Evolutionary conservation across 75 land plant species (phyloP).

Genomic region (Ceratopteris richardii): DNA sequence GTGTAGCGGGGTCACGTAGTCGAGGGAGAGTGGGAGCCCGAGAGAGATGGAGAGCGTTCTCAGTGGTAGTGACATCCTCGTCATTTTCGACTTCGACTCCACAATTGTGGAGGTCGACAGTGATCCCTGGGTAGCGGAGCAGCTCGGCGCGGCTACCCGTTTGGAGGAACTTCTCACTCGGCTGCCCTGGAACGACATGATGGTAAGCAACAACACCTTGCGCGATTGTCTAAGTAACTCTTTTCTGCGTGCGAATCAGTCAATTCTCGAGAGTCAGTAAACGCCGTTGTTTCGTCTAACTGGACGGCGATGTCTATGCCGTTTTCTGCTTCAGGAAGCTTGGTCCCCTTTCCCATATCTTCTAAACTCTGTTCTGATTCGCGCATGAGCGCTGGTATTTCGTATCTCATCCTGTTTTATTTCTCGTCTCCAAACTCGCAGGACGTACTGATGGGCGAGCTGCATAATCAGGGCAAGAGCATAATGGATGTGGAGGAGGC

Average conservation of each 20-base stretch:
- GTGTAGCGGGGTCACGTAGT: no score
- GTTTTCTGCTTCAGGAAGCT: no score
- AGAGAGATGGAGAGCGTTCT: no score
- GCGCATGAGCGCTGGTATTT: no score
- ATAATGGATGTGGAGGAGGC: conserved; percentile 46
- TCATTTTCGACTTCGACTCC: conserved; percentile 68
- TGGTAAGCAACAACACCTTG: conserved; percentile 34
- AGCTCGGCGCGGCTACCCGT: conserved; percentile 43
- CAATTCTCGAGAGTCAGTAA: no score
- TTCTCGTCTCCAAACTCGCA: conserved; percentile 8
- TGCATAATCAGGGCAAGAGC: conserved; percentile 52
- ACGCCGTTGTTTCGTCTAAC: no score
- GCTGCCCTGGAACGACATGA: conserved; percentile 55
- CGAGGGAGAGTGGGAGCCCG: no score
- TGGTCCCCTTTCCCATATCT: neutral
- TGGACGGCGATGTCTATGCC: no score
- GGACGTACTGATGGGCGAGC: conserved; percentile 79
- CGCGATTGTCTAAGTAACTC: no score
- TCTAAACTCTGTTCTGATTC: no score
- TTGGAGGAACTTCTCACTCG: conserved; percentile 41
- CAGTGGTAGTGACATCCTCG: conserved; percentile 25
- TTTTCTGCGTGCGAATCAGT: no score
- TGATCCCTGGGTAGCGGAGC: conserved; percentile 68
- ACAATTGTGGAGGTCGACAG: conserved; percentile 75
- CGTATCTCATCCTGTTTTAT: neutral